phyloP scores from a whole-genome alignment of 768 basidiomycete genomes.

The Solioccasus polychromus region DNA sequence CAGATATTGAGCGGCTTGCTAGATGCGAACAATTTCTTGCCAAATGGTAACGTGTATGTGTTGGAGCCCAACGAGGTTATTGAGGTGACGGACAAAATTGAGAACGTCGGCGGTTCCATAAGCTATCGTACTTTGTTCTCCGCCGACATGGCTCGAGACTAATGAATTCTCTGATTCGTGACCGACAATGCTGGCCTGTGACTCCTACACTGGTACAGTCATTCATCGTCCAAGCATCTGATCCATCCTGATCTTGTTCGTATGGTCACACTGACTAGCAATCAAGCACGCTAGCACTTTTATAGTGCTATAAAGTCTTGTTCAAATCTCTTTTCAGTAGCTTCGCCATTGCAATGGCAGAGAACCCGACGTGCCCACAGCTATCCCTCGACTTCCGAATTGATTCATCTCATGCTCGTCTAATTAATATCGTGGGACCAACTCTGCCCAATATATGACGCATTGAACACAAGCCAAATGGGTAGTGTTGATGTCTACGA shows the following conservation, averaged over 20 bases:
- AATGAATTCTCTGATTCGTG: constrained; percentile 51
- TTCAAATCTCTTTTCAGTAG: constrained; percentile 14
- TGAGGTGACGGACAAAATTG: constrained; percentile 19
- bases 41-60: constrained; percentile 21
- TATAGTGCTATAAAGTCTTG: background rate
- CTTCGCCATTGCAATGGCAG: constrained; percentile 27
- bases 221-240: background rate
- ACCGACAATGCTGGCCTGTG: constrained; percentile 67
- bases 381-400: no score
- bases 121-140: constrained; percentile 11
- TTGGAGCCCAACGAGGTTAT: constrained; percentile 28
- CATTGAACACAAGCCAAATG: no score
- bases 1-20: constrained; percentile 45
- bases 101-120: constrained; percentile 19
- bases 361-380: no score
- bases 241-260: background rate
- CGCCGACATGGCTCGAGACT: constrained; percentile 32
- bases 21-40: constrained; percentile 27
- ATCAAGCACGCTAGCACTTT: constrained; percentile 17
- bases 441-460: no score
- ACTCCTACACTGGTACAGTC: constrained; percentile 39
- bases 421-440: no score
- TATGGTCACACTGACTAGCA: constrained; percentile 32
- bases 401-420: no score
- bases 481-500: no score